A percentile compares a stretch with the other conserved stretches of the same genome.
These are phyloP conservation scores for Thielaviopsis musarum DNA, from an alignment of 2,329 filamentous ascomycete genomes.

Conservation along the genomic window DNA sequence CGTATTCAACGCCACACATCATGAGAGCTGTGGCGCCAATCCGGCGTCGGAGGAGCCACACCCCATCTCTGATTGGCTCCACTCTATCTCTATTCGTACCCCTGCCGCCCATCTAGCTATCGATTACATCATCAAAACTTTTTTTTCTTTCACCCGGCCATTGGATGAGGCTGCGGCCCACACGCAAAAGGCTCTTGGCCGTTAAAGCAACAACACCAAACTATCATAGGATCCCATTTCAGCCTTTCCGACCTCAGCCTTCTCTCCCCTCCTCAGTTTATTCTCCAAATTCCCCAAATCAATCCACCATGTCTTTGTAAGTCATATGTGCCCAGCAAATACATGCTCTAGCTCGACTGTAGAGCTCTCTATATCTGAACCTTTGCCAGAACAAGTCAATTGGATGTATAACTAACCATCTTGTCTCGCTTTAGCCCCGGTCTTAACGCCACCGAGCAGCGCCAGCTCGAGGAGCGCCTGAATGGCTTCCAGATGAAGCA, in stretches of 20 bases:
- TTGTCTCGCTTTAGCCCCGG: slow-evolving; percentile 7
- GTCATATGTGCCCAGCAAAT: background rate
- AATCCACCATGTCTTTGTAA: slow-evolving; percentile 12
- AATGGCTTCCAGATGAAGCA: slow-evolving; percentile 98
- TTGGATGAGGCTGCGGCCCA: background rate
- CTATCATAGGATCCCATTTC: background rate
- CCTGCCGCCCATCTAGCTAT: background rate
- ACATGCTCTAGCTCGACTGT: background rate
- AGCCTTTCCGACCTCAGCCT: background rate
- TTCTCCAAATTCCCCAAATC: background rate
- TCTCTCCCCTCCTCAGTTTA: background rate
- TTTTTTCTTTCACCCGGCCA: background rate
- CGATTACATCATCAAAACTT: slow-evolving; percentile 10
- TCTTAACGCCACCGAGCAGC: slow-evolving; percentile 48
- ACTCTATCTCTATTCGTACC: background rate
- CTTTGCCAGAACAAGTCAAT: background rate
- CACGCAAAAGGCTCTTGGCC: slow-evolving; percentile 1
- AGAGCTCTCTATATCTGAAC: background rate
- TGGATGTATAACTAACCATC: background rate
- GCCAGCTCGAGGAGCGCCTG: slow-evolving; percentile 85
- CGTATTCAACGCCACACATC: background rate
- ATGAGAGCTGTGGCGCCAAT: background rate
- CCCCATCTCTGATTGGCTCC: background rate
- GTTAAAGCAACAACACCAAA: background rate
- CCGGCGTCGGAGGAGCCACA: background rate